Base-by-base conservation (phyloP, 306 rosid genomes). In the Luffa acutangula region DNA sequence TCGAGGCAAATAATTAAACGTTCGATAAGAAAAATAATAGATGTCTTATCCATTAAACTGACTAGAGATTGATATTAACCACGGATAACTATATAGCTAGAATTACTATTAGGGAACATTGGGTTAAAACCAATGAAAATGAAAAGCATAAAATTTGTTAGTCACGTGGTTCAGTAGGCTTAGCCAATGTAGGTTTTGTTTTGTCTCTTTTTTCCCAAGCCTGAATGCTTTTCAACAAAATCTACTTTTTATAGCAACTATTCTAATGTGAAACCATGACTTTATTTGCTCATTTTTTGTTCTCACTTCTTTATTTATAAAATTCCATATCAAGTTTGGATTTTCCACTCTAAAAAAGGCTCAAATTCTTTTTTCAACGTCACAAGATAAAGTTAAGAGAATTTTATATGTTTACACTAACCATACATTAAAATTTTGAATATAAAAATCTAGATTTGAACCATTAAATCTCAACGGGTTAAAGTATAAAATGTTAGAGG, bases 201-300 rank as follows among this genome's bases (percentile, higher is more conserved):
- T 14, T 57, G 31, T 57, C 33, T 57, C 33, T 57, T n/a, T 57
- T n/a, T 57, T n/a, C 63, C 33, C 33, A 57, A 57, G 63, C 9
- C 9, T 4, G 8, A 41, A 3, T 42, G 75, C 75, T 67, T 41
- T 67, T 67, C 33, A 41, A 67, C 34, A 18, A 41, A 67, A 41
- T 67, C 34, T 67, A 8, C 51, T 67, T 69, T 69, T 69, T n/a
- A 70, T n/a, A 15, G 8, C 4, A 70, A 70, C 53, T n/a, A 70
- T 70, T 70, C 48, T 37, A 42, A 70, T 70, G 76, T 70, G 76
- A 70, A 70, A 45, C 36, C 37, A 70, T 18, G 34, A 70, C 76
- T 70, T 70, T 70, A 20, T 20, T 70, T 43, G 7, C 9, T 18
- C 75, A 15, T 43, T 41, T 69, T 43, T 70, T 20, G 15, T 70